Evolutionary conservation across 305 asterid genomes (phyloP), one percentile per base, ranked within the genome.

Genomic region (Caryopteris hybrid): DNA sequence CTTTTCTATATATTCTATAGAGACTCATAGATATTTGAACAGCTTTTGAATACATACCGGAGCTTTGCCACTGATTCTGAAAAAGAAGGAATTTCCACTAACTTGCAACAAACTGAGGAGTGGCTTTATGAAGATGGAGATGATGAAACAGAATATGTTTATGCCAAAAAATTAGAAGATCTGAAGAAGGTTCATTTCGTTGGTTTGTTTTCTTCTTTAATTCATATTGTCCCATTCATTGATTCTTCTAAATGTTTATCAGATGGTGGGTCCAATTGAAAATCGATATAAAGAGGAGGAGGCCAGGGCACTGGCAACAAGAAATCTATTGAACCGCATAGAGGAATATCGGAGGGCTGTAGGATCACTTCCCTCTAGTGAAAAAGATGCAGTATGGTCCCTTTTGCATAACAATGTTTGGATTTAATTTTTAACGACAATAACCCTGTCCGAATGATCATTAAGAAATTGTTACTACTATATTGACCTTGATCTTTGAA

Each of bases 81-180:
- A 64, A 88, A 84, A 65, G 94, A 88, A 55, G 83, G 78, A 39
- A 86, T 95, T 64, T 85, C 86, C 43, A 75, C 61, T 79, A 79
- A 73, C 71, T 83, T 95, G 76, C 98, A 88, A 64, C 86, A 76
- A 71, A 87, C 93, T 13, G 99, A 95, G 80, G 94, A 88, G 25
- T 95, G 99, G 99, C 96, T 95, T 41, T 95, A 95, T 71, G 97
- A 86, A 66, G 98, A 88, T 47, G 98, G 98, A 61, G 94, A 89
- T 65, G 98, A 91, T 70, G 99, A 95, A 82, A 68, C 97, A 69
- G 96, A 89, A 78, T 41, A 78, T 73, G 90, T 86, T 45, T 95
- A 95, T 72, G 17, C 89, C 6, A 62, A 79, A 77, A 89, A 82
- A 77, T 80, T 95, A 58, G 83, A 86, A 71, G 83, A 83, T 74